Evolutionary conservation across 805 yeast genomes (phyloP).

Genomic region (Wickerhamiella allomyrinae): DNA sequence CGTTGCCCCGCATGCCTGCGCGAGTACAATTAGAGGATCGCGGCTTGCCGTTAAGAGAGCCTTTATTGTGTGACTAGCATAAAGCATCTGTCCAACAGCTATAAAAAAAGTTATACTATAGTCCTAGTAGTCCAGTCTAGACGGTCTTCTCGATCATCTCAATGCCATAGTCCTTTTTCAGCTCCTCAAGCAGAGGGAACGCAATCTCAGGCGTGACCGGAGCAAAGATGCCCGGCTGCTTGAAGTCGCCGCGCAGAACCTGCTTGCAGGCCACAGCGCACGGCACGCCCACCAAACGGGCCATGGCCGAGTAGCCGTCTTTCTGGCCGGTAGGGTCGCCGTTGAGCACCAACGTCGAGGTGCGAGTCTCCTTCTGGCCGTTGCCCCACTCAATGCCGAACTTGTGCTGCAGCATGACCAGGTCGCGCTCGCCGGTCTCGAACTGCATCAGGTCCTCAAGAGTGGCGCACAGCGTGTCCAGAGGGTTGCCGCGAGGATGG

Average conservation of each 20-base stretch:
- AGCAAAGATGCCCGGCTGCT: conserved; percentile 74
- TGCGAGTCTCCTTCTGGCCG: conserved; percentile 80
- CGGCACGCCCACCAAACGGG: conserved; percentile 95
- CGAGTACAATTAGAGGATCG: conserved; percentile 26
- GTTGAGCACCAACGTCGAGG: conserved; percentile 87
- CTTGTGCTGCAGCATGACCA: conserved; percentile 92
- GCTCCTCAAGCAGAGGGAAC: conserved; percentile 77
- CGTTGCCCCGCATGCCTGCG: conserved; percentile 47
- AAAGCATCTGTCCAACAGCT: too few species aligned
- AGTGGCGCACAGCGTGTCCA: conserved; percentile 94
- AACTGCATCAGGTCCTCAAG: conserved; percentile 92
- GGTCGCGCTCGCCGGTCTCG: conserved; percentile 88
- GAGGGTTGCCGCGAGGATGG: conserved; percentile 83
- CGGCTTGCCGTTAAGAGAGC: conserved; percentile 2
- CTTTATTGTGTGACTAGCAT: background rate
- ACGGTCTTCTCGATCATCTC: conserved; percentile 67
- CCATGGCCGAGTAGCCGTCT: conserved; percentile 95
- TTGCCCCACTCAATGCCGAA: conserved; percentile 95
- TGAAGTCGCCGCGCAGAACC: conserved; percentile 67
- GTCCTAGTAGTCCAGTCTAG: background rate
- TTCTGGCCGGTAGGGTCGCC: conserved; percentile 53
- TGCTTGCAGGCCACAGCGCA: conserved; percentile 89
- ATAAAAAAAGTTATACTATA: background rate
- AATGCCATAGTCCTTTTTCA: conserved; percentile 82
- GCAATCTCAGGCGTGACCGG: conserved; percentile 86